Conservation (phyloP, 768 basidiomycete genomes). For the Serendipita sp. region DNA sequence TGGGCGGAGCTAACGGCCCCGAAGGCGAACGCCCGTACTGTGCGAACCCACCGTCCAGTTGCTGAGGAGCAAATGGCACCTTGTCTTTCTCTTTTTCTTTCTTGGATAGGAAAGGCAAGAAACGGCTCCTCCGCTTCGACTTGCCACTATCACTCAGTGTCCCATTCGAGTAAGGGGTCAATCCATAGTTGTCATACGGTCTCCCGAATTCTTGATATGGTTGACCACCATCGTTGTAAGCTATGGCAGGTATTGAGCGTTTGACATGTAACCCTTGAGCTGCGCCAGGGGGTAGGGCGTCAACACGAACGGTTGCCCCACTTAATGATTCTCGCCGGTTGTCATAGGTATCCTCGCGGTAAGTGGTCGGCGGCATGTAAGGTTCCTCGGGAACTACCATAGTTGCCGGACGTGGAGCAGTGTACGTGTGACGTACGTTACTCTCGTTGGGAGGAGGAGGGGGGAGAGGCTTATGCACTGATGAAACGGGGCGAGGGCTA, state of each 20-base stretch:
- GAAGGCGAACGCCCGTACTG: not conserved
- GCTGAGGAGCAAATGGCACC: not conserved
- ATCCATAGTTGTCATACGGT: conserved; percentile 58
- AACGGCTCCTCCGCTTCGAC: conserved; percentile 7
- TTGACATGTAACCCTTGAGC: conserved; percentile 18
- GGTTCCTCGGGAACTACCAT: not conserved
- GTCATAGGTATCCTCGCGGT: conserved; percentile 8
- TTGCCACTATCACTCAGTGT: conserved; percentile 15
- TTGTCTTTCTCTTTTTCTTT: conserved; percentile 2
- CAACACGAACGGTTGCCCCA: conserved; percentile 44
- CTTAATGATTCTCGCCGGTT: conserved; percentile 59
- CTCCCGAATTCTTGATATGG: conserved; percentile 21
- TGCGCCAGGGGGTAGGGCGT: conserved; percentile 31
- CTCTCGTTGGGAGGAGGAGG: conserved; percentile 48
- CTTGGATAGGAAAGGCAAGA: conserved; percentile 2
- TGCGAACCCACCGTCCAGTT: not conserved
- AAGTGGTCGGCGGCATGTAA: not conserved
- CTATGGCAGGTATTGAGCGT: not conserved
- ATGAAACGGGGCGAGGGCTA: conserved; percentile 35
- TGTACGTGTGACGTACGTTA: conserved; percentile 16
- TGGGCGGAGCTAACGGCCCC: not conserved
- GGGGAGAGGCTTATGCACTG: conserved; percentile 27
- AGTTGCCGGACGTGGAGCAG: not conserved
- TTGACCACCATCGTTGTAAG: conserved; percentile 9
- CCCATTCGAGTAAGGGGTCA: conserved; percentile 42